Evolutionary conservation across 768 basidiomycete genomes (phyloP), one percentile per base, ranked within the genome.

Genomic region (Panaeolus papilionaceus): DNA sequence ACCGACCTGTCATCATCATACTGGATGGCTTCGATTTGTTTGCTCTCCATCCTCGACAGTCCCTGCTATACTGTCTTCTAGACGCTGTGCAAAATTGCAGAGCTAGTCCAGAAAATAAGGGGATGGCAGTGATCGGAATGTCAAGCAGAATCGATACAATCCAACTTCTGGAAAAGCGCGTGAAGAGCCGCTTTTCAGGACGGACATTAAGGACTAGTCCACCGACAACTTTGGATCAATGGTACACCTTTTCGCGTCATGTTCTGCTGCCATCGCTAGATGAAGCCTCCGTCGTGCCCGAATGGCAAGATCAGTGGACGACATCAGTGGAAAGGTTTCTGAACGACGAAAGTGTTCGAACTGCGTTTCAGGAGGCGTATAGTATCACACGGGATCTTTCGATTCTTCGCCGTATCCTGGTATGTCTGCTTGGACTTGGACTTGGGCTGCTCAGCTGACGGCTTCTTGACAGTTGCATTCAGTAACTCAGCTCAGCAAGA

Each of bases 101-200:
- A 67, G 85, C 89, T 2, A 84, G 84, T 18, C 77, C 80, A 54
- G 83, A 81, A 12, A 86, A 75, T 71, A 88, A 86, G 69, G 96
- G 95, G 2, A 78, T 98, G 23, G 92, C 91, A 0, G 90, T 99
- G 39, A 82, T 99, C 40, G 98, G 98, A 8, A 78, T 96, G 11
- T 95, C 96, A 0, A 89, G 89, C 38, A 89, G 96, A 9, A 85
- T 96, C 26, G 96, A 99, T 73, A 92, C 94, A 18, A 86, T 98
- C 67, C 92, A 93, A 69, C 79, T 93, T 2, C 83, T 99, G 18
- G 98, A 99, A 77, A 99, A 99, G 77, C 86, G 98, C 51, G 98
- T 99, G 62, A 98, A 99, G 79, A 98, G 95, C 70, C 88, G 98
- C 3, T 99, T 99, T 80, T 98, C 96, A 1, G 95, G 96, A 38